A percentile compares a stretch with the other conserved stretches of the same genome.
phyloP scores from a whole-genome alignment of 208 protist species.

The Crithidia expoeki region DNA sequence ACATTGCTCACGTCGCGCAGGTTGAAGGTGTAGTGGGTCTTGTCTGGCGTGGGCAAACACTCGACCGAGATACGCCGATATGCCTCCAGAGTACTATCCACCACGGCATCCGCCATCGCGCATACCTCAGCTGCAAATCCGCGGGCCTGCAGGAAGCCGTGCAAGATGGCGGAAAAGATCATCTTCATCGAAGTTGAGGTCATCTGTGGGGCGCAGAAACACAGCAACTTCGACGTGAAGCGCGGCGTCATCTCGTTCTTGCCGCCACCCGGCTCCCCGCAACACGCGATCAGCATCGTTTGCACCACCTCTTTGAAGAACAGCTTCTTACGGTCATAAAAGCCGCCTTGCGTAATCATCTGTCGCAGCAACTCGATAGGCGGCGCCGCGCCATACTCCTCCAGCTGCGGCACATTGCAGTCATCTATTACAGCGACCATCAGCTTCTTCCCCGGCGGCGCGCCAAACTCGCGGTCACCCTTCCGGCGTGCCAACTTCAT shows the following conservation, averaged over 20 bases:
- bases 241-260: slow-evolving; percentile 93
- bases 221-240: slow-evolving; percentile 90
- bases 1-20: slow-evolving; percentile 97
- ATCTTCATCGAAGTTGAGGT: slow-evolving; percentile 75
- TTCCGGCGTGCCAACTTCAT: slow-evolving; percentile 92
- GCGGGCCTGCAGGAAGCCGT: slow-evolving; percentile 70
- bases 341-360: slow-evolving; percentile 90
- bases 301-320: slow-evolving; percentile 94
- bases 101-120: slow-evolving; percentile 60
- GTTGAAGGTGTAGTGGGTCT: slow-evolving; percentile 99
- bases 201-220: slow-evolving; percentile 93
- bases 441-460: slow-evolving; percentile 76
- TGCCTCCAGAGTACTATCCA: slow-evolving; percentile 92
- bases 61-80: slow-evolving; percentile 93
- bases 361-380: slow-evolving; percentile 95
- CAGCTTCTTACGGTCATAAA: slow-evolving; percentile 91
- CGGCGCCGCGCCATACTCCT: slow-evolving; percentile 94
- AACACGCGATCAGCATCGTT: slow-evolving; percentile 88
- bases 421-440: slow-evolving; percentile 95
- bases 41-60: slow-evolving; percentile 96
- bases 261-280: slow-evolving; percentile 95
- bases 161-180: slow-evolving; percentile 96
- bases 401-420: slow-evolving; percentile 94
- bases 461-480: slow-evolving; percentile 82
- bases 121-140: slow-evolving; percentile 49